Percentiles rank a stretch among this genome's conserved stretches.
Conservation (phyloP, 495 filamentous ascomycete species). For the Podospora anserina region DNA sequence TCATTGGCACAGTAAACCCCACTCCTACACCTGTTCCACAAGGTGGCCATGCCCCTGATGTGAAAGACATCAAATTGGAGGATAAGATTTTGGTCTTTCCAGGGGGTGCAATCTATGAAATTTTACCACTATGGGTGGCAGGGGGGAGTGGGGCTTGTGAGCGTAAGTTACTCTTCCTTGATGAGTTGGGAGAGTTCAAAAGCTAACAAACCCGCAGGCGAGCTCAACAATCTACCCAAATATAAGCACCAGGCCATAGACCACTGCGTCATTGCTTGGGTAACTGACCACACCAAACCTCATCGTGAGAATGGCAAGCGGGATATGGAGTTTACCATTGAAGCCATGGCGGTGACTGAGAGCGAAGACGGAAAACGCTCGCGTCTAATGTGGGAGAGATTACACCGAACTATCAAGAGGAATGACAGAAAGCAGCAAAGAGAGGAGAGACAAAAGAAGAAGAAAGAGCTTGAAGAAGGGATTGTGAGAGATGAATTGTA, state of each 20-base stretch:
- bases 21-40: slow-evolving; percentile 8
- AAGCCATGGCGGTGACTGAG: slow-evolving; percentile 33
- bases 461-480: slow-evolving; percentile 23
- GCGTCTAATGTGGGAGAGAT: slow-evolving; percentile 35
- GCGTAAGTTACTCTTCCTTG: slow-evolving; percentile 22
- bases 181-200: background rate
- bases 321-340: slow-evolving; percentile 34
- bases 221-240: slow-evolving; percentile 30
- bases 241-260: slow-evolving; percentile 29
- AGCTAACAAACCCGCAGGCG: slow-evolving; percentile 24
- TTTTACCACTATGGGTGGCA: slow-evolving; percentile 34
- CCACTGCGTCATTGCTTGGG: slow-evolving; percentile 31
- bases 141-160: slow-evolving; percentile 32
- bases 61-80: slow-evolving; percentile 19
- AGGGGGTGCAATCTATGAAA: slow-evolving; percentile 33
- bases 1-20: slow-evolving; percentile 18
- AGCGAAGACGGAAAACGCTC: slow-evolving; percentile 31
- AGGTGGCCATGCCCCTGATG: background rate
- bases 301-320: slow-evolving; percentile 28
- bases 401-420: slow-evolving; percentile 28
- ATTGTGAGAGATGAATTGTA: slow-evolving; percentile 30
- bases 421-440: slow-evolving; percentile 28
- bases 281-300: slow-evolving; percentile 34
- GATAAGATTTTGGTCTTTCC: slow-evolving; percentile 38
- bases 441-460: slow-evolving; percentile 26